Evolutionary conservation across 208 protist species (phyloP).

Genomic region (Leishmania mexicana): DNA sequence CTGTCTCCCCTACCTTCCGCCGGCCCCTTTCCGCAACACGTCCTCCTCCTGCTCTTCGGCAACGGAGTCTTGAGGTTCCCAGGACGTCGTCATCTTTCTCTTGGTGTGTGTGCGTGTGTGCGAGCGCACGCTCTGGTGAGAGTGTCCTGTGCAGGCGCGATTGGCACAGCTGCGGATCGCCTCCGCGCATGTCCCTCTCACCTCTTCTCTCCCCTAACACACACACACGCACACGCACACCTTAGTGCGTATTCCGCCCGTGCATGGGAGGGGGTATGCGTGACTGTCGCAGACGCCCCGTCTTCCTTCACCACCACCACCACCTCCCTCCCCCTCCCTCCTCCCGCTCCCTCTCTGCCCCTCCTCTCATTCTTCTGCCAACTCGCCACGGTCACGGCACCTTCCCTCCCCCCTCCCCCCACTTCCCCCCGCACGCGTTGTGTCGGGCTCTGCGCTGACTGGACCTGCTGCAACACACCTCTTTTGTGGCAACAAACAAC

Average conservation of each 20-base stretch:
- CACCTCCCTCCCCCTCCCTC: too few species aligned
- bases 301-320: background rate
- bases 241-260: background rate
- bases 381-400: background rate
- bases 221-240: background rate
- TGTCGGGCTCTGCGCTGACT: background rate
- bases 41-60: background rate
- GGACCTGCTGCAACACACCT: background rate
- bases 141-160: background rate
- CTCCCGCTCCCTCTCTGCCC: too few species aligned
- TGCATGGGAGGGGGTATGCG: background rate
- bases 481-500: background rate
- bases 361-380: background rate
- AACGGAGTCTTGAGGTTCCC: background rate
- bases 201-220: background rate
- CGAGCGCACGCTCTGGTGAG: background rate
- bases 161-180: slow-evolving; percentile 3
- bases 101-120: background rate
- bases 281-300: background rate
- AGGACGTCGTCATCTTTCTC: background rate
- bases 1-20: background rate
- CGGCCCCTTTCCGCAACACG: background rate
- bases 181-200: background rate
- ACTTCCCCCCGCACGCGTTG: background rate
- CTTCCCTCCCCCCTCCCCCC: background rate